These are phyloP conservation scores for Miscanthus lutarioriparius DNA, from an alignment of 176 grass and related monocot genomes.

Conservation along the genomic window DNA sequence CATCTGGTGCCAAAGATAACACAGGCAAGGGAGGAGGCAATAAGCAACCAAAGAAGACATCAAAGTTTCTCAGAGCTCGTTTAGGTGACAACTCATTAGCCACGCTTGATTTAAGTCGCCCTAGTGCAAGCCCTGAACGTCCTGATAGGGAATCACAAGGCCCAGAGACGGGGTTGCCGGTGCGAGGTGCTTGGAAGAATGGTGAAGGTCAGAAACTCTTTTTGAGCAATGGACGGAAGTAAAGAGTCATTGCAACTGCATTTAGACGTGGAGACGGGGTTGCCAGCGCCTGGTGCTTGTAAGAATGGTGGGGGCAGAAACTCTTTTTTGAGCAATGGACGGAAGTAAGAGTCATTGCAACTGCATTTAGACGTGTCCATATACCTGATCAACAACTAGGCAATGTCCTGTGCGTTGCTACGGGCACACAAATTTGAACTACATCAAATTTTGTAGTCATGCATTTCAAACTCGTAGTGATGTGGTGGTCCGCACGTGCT, in stretches of 20 bases:
- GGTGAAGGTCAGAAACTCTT: slow-evolving; percentile 78
- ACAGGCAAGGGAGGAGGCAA: not conserved
- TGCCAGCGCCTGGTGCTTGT: slow-evolving; percentile 80
- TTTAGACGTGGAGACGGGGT: not conserved
- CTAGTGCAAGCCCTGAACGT: slow-evolving; percentile 39
- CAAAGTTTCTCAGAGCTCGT: slow-evolving; percentile 69
- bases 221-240: slow-evolving; percentile 46
- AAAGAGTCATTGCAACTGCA: slow-evolving; percentile 13
- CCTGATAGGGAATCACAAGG: slow-evolving; percentile 35
- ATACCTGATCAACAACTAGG: not conserved
- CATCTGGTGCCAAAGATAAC: slow-evolving; percentile 26
- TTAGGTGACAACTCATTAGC: slow-evolving; percentile 64
- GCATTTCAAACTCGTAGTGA: not conserved
- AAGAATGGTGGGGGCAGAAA: slow-evolving; percentile 69
- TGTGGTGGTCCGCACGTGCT: not conserved
- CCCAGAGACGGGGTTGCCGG: slow-evolving; percentile 30
- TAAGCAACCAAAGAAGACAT: slow-evolving; percentile 58
- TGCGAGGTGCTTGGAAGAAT: slow-evolving; percentile 76
- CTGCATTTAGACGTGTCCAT: not conserved
- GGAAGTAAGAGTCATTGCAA: slow-evolving; percentile 30
- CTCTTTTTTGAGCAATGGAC: slow-evolving; percentile 47
- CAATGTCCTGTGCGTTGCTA: not conserved
- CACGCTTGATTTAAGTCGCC: slow-evolving; percentile 43
- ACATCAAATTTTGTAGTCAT: not conserved
- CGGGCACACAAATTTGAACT: not conserved